These are phyloP conservation scores for Phyllosticta citribraziliensis DNA, from an alignment of 2,329 filamentous ascomycete genomes.

Conservation along the genomic window DNA sequence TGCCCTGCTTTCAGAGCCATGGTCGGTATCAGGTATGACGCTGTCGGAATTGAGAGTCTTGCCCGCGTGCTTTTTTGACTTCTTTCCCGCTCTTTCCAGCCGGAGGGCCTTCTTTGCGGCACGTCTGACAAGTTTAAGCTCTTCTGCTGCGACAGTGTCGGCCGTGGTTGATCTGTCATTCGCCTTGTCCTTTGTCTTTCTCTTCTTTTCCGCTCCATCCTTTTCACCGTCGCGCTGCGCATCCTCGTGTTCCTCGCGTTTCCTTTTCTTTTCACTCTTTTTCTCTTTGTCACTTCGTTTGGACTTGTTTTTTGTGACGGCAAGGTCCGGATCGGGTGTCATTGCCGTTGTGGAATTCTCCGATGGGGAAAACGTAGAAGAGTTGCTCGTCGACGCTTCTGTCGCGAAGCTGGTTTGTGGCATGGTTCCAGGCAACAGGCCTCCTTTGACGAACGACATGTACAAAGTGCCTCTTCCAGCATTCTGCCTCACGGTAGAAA, in stretches of 20 bases:
- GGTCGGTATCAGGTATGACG: neutral
- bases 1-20: neutral
- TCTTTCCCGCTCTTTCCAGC: conserved; percentile 10
- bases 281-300: conserved; percentile 16
- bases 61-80: neutral
- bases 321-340: conserved; percentile 1
- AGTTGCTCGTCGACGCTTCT: neutral
- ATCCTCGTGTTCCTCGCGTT: conserved; percentile 6
- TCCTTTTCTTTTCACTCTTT: conserved; percentile 14
- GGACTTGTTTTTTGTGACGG: conserved; percentile 16
- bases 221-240: conserved; percentile 1
- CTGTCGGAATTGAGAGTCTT: neutral
- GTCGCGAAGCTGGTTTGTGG: conserved; percentile 5
- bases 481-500: conserved; percentile 37
- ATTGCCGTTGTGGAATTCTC: conserved; percentile 12
- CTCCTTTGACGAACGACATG: conserved; percentile 74
- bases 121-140: conserved; percentile 12
- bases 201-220: conserved; percentile 8
- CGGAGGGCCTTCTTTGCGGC: conserved; percentile 12
- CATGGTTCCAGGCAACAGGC: conserved; percentile 64
- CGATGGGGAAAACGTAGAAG: conserved; percentile 11
- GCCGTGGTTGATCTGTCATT: conserved; percentile 11
- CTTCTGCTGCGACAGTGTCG: conserved; percentile 11
- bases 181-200: conserved; percentile 10
- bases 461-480: conserved; percentile 55